Evolutionary conservation across 1,139 yeast species (phyloP), one percentile per base, ranked within the genome.

Genomic region (Diutina ranongensis): DNA sequence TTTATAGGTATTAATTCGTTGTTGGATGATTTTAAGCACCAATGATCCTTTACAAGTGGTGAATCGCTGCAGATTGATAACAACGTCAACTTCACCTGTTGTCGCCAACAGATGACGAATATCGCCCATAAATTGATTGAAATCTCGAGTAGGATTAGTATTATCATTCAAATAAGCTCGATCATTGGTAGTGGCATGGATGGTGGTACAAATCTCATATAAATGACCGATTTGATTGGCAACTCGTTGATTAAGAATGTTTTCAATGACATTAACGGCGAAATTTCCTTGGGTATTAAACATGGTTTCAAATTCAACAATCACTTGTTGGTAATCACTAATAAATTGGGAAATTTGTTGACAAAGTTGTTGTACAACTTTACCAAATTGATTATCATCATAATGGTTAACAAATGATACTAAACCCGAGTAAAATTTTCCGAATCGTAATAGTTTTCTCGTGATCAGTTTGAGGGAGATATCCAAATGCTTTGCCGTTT

Each of bases 391-490:
- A 15, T 69, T 61, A 46, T 67, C 63, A 56, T 81, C 64, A 61
- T 83, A 85, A 46, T 67, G 52, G 51, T 80, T 80, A 18, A 73
- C 65, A 60, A 81, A 87, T 34, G 72, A 68, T 28, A 56, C 60
- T 49, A 83, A 66, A 3, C 77, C 76, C 36, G 73, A 65, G 55
- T 76, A 83, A 58, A 73, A 72, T 53, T 79, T 78, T 1, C 95
- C 95, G 45, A 70, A 65, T 45, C 67, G 73, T 13, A 79, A 72
- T 36, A 88, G 61, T 47, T 76, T 70, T 54, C 76, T 76, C 18
- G 89, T 74, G n/a, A 86, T 70, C 44, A 82, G 83, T 56, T 83
- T 83, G 51, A 87, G 68, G 35, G 89, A 77, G 1, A 85, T 71
- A 55, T 87, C 95, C 54, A 92, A 65, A 49, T 78, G 78, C 54